Evolutionary conservation across 2,329 filamentous ascomycete genomes (phyloP).

Genomic region (Xylaria sp.): DNA sequence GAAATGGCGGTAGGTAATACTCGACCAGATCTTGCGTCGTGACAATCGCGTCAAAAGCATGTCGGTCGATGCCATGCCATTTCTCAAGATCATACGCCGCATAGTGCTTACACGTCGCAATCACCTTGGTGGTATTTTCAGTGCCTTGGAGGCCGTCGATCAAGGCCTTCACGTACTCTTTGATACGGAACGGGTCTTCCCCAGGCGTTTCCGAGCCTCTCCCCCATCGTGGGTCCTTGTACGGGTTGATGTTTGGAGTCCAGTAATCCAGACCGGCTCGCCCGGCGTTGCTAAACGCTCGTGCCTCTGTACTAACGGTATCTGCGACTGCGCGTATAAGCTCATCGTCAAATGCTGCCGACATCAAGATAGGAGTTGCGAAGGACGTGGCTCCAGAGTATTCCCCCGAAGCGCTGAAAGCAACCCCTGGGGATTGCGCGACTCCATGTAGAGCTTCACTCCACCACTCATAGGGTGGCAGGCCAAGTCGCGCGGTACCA

Average conservation of each 20-base stretch:
- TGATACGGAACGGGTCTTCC: conserved; percentile 56
- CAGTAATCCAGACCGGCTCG: conserved; percentile 47
- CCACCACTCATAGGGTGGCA: conserved; percentile 71
- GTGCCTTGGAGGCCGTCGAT: conserved; percentile 63
- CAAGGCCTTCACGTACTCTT: conserved; percentile 63
- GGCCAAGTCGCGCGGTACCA: conserved; percentile 65
- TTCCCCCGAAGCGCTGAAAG: conserved; percentile 41
- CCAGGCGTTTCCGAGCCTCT: conserved; percentile 48
- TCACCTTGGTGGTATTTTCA: conserved; percentile 52
- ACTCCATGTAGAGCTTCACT: conserved; percentile 72
- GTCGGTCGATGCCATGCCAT: conserved; percentile 56
- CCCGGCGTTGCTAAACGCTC: conserved; percentile 49
- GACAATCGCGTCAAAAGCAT: conserved; percentile 67
- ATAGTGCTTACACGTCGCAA: conserved; percentile 70
- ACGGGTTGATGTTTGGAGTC: conserved; percentile 49
- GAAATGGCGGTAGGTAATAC: conserved; percentile 75
- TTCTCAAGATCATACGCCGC: conserved; percentile 67
- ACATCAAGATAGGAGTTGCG: conserved; percentile 49
- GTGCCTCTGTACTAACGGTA: conserved; percentile 48
- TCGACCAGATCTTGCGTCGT: conserved; percentile 71
- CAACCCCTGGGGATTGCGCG: conserved; percentile 60
- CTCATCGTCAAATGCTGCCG: conserved; percentile 50
- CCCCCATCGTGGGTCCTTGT: conserved; percentile 47
- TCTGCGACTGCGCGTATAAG: conserved; percentile 46
- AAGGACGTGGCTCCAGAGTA: conserved; percentile 50